A percentile compares a stretch with the other conserved stretches of the same genome.
These are phyloP conservation scores for Zymoseptoria passerinii DNA, from an alignment of 2,329 filamentous ascomycete species.

Conservation along the genomic window DNA sequence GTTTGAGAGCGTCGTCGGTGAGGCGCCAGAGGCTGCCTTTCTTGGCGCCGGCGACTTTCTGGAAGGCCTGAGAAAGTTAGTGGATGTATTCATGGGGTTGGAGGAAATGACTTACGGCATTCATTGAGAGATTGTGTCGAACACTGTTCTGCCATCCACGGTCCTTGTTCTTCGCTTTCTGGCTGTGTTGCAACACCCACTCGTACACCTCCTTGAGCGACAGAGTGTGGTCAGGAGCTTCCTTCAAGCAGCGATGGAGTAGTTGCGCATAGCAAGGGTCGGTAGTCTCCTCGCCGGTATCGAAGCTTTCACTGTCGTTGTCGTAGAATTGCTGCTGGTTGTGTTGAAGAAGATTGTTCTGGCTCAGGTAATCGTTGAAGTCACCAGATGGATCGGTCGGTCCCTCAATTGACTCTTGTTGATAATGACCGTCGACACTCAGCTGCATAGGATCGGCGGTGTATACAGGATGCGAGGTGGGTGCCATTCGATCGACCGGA, in stretches of 20 bases:
- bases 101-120: conserved; percentile 57
- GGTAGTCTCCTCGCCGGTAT: conserved; percentile 2
- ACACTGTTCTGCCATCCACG: conserved; percentile 92
- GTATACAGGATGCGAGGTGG: conserved; percentile 14
- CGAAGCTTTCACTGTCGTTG: background rate
- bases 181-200: conserved; percentile 78
- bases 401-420: background rate
- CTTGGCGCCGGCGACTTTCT: conserved; percentile 50
- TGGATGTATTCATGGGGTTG: background rate
- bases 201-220: conserved; percentile 79
- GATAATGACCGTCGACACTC: background rate
- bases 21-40: conserved; percentile 73
- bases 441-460: conserved; percentile 1
- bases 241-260: conserved; percentile 67
- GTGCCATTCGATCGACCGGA: conserved; percentile 15
- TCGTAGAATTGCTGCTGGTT: background rate
- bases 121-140: conserved; percentile 93
- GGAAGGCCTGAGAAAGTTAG: conserved; percentile 42
- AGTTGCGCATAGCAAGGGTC: conserved; percentile 60
- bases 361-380: background rate
- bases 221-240: conserved; percentile 59
- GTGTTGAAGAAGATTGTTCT: background rate
- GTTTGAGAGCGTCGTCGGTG: conserved; percentile 56
- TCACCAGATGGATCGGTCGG: background rate
- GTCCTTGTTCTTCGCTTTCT: conserved; percentile 54